Percentiles rank a stretch among this genome's conserved stretches.
phyloP scores from a whole-genome alignment of 1,284 basidiomycete species.

The Cryptococcus sp. region DNA sequence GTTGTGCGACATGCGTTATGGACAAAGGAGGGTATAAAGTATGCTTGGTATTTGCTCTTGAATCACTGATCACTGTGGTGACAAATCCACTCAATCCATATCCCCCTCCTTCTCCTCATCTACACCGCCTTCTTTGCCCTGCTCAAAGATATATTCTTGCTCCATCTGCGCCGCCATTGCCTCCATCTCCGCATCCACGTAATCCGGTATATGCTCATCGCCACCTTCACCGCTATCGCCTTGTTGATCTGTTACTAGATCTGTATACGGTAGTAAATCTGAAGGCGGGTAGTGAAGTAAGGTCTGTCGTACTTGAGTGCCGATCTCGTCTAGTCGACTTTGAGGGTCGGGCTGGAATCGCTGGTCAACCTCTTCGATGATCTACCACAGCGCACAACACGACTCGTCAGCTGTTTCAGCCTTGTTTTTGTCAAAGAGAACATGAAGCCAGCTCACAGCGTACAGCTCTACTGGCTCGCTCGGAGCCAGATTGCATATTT shows the following conservation, averaged over 20 bases:
- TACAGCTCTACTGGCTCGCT: slow-evolving; percentile 81
- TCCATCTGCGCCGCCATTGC: slow-evolving; percentile 32
- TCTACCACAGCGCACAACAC: slow-evolving; percentile 55
- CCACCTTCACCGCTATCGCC: background rate
- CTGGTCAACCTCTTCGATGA: slow-evolving; percentile 86
- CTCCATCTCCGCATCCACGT: slow-evolving; percentile 35
- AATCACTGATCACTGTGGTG: too few species aligned
- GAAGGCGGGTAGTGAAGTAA: slow-evolving; percentile 24
- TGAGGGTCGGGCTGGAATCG: slow-evolving; percentile 60
- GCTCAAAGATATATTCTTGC: slow-evolving; percentile 50
- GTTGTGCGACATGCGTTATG: too few species aligned
- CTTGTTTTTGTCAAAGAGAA: background rate
- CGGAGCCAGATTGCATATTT: slow-evolving; percentile 85
- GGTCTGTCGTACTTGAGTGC: slow-evolving; percentile 58
- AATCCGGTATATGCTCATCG: slow-evolving; percentile 24
- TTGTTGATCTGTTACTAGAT: background rate
- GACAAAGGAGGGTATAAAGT: too few species aligned
- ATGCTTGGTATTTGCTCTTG: too few species aligned
- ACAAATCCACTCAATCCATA: slow-evolving; percentile 12
- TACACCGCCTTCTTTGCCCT: slow-evolving; percentile 18
- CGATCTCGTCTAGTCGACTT: slow-evolving; percentile 69
- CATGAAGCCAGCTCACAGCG: slow-evolving; percentile 62
- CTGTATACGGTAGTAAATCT: slow-evolving; percentile 29
- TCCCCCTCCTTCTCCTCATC: slow-evolving; percentile 21
- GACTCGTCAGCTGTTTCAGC: background rate